Evolutionary conservation across 345 rosid genomes (phyloP).

Genomic region (Punica granatum): DNA sequence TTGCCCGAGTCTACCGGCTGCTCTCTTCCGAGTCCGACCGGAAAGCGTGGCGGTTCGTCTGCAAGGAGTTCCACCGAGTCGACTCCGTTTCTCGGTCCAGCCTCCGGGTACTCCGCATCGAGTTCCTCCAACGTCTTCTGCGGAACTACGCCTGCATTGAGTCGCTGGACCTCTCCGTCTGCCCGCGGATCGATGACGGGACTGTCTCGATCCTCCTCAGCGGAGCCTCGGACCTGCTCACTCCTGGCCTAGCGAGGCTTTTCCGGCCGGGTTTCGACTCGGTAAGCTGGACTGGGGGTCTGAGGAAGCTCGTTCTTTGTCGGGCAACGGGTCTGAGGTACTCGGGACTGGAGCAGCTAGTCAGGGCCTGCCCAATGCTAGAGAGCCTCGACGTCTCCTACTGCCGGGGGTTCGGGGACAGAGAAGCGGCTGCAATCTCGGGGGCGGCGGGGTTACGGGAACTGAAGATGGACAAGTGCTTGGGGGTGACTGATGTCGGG

Average conservation of each 20-base stretch:
- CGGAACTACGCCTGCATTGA: conserved; percentile 34
- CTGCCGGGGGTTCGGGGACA: conserved; percentile 61
- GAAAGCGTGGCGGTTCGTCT: conserved; percentile 66
- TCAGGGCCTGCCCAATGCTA: conserved; percentile 42
- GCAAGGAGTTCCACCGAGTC: conserved; percentile 60
- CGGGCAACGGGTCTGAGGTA: conserved; percentile 56
- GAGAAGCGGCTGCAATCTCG: conserved; percentile 87
- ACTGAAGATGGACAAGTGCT: conserved; percentile 74
- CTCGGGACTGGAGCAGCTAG: conserved; percentile 51
- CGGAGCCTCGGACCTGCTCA: background rate
- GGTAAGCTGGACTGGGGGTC: conserved; percentile 25
- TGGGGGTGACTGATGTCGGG: conserved; percentile 77
- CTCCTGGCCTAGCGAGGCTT: background rate
- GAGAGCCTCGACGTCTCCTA: conserved; percentile 73
- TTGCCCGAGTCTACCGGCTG: conserved; percentile 37
- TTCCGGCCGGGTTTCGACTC: conserved; percentile 4
- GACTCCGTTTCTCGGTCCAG: conserved; percentile 46
- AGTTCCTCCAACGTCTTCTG: conserved; percentile 51
- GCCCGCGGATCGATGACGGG: conserved; percentile 66
- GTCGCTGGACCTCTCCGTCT: conserved; percentile 69
- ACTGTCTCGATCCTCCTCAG: conserved; percentile 35
- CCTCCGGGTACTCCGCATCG: conserved; percentile 61
- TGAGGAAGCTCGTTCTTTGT: conserved; percentile 50
- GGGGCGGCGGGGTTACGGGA: conserved; percentile 48
- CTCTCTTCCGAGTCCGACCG: conserved; percentile 38